Evolutionary conservation across 1,139 yeast genomes (phyloP).

Genomic region (Casaregolazyma lundiana): DNA sequence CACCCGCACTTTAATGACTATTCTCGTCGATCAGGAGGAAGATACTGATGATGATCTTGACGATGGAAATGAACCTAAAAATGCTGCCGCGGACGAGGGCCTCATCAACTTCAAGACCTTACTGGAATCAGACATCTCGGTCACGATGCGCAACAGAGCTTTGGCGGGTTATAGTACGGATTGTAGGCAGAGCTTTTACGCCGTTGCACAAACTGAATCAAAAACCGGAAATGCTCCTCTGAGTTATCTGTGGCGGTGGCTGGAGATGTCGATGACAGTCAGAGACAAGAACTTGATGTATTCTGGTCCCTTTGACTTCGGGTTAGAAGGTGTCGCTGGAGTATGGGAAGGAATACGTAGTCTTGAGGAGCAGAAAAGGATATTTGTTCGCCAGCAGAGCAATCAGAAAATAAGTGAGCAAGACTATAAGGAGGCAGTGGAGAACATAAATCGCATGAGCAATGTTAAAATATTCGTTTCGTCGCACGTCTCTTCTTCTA

Average conservation of each 20-base stretch:
- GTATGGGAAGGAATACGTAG: conserved; percentile 82
- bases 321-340: conserved; percentile 83
- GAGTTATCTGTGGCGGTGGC: conserved; percentile 87
- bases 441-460: conserved; percentile 19
- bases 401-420: conserved; percentile 20
- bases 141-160: conserved; percentile 64
- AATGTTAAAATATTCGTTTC: conserved; percentile 35
- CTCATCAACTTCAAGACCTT: conserved; percentile 23
- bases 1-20: conserved; percentile 8
- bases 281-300: conserved; percentile 67
- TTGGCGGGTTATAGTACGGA: conserved; percentile 68
- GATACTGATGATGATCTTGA: conserved; percentile 23
- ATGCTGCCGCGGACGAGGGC: conserved; percentile 22
- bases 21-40: conserved; percentile 13
- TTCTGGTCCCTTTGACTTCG: conserved; percentile 66
- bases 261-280: conserved; percentile 64
- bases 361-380: conserved; percentile 51
- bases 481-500: conserved; percentile 21
- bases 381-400: conserved; percentile 24
- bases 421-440: conserved; percentile 24
- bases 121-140: conserved; percentile 32
- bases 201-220: conserved; percentile 44
- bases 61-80: conserved; percentile 19
- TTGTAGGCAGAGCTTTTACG: conserved; percentile 56
- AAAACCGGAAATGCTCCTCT: conserved; percentile 48